Conservation (phyloP, 495 filamentous ascomycete species). For the Astrothelium macrocarpum region DNA sequence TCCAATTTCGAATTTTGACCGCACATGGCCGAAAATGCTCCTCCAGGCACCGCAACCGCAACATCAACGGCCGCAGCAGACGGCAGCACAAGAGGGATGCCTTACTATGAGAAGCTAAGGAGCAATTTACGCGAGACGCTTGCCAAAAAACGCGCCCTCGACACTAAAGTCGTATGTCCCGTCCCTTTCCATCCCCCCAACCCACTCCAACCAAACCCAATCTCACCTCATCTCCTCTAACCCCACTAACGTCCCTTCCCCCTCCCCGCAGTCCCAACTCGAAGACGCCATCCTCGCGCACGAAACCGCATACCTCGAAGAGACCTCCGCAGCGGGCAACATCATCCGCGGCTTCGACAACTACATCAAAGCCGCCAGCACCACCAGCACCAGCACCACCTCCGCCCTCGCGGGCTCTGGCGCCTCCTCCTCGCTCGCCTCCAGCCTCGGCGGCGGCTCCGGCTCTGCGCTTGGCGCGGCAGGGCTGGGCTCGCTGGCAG, state of each 20-base stretch:
- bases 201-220: background rate
- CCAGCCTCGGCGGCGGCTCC: background rate
- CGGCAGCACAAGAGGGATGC: slow-evolving; percentile 34
- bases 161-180: slow-evolving; percentile 52
- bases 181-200: background rate
- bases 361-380: slow-evolving; percentile 75
- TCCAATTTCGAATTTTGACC: background rate
- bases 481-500: slow-evolving; percentile 14
- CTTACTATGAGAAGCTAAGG: slow-evolving; percentile 65
- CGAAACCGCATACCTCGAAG: slow-evolving; percentile 84
- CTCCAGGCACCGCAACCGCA: slow-evolving; percentile 7
- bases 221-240: background rate
- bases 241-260: background rate
- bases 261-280: slow-evolving; percentile 40
- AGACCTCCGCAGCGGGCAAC: slow-evolving; percentile 72
- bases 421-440: background rate
- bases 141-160: slow-evolving; percentile 55
- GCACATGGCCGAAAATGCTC: slow-evolving; percentile 22
- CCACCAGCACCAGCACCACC: slow-evolving; percentile 15
- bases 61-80: slow-evolving; percentile 8
- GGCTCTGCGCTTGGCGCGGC: background rate
- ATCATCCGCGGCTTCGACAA: slow-evolving; percentile 96
- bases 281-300: slow-evolving; percentile 80
- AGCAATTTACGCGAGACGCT: slow-evolving; percentile 59
- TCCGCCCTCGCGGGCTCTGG: background rate